phyloP scores from a whole-genome alignment of 768 basidiomycete species.

The Chlorophyllum brunneum region DNA sequence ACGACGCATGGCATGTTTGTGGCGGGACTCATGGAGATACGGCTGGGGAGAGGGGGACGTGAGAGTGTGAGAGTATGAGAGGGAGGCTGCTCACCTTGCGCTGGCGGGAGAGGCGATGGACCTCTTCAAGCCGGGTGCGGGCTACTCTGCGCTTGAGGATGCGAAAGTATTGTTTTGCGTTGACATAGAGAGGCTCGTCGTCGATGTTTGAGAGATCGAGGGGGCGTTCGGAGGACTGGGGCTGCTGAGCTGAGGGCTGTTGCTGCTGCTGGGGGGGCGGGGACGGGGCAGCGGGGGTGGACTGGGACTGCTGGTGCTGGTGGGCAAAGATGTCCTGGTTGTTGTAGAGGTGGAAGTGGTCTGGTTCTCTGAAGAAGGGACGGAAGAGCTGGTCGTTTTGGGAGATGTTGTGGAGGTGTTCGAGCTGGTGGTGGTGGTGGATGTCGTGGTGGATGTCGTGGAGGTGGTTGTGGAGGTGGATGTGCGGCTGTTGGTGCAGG shows the following conservation, averaged over 20 bases:
- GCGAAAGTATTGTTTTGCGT: slow-evolving; percentile 98
- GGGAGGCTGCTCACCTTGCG: slow-evolving; percentile 62
- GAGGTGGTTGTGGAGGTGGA: slow-evolving; percentile 15
- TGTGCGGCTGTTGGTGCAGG: slow-evolving; percentile 17
- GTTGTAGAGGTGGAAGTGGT: slow-evolving; percentile 17
- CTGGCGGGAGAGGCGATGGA: slow-evolving; percentile 88
- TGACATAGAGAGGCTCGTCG: slow-evolving; percentile 98
- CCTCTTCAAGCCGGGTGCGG: slow-evolving; percentile 86
- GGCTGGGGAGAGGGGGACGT: slow-evolving; percentile 49
- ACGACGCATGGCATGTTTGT: slow-evolving; percentile 96
- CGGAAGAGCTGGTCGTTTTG: slow-evolving; percentile 22
- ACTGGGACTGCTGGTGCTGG: slow-evolving; percentile 14
- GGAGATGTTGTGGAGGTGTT: slow-evolving; percentile 11
- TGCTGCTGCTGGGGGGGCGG: slow-evolving; percentile 17
- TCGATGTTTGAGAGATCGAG: slow-evolving; percentile 45
- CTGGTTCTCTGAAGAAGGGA: slow-evolving; percentile 23
- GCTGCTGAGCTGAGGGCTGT: slow-evolving; percentile 16
- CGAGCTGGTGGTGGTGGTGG: slow-evolving; percentile 6
- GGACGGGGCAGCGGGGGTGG: slow-evolving; percentile 12
- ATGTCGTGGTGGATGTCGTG: slow-evolving; percentile 21
- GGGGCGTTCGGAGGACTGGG: slow-evolving; percentile 17
- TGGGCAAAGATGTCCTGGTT: slow-evolving; percentile 24
- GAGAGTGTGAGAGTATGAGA: slow-evolving; percentile 4
- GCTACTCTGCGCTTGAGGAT: slow-evolving; percentile 95
- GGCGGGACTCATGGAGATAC: slow-evolving; percentile 96